Conservation (phyloP, 2,329 filamentous ascomycete genomes). For the Botrytis fragariae region DNA sequence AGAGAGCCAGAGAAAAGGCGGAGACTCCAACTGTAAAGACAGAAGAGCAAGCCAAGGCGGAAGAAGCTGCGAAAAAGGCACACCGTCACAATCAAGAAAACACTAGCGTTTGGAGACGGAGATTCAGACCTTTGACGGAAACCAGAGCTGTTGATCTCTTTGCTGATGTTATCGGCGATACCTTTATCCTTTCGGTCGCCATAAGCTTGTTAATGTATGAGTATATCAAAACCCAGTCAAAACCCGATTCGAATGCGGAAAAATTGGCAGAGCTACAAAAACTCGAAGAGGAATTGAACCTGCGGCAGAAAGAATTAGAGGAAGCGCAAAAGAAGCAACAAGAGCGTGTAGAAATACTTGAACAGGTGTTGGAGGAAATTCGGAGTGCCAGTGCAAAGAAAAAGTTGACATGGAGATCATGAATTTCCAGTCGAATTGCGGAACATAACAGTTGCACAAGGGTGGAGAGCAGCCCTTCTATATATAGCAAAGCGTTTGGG, state of each 20-base stretch:
- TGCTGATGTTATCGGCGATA: conserved; percentile 62
- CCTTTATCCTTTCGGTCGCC: conserved; percentile 61
- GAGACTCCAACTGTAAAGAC: conserved; percentile 65
- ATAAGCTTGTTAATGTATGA: conserved; percentile 59
- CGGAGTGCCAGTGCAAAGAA: conserved; percentile 32
- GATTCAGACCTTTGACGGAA: conserved; percentile 62
- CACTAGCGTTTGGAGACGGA: conserved; percentile 59
- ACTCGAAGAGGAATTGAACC: conserved; percentile 52
- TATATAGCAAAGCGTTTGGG: not conserved
- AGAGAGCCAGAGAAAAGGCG: conserved; percentile 58
- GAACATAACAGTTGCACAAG: not conserved
- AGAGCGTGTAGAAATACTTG: conserved; percentile 35
- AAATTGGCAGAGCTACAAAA: conserved; percentile 53
- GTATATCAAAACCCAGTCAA: conserved; percentile 56
- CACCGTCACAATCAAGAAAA: conserved; percentile 34
- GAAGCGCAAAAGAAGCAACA: conserved; percentile 43
- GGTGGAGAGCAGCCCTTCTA: not conserved
- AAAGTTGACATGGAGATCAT: conserved; percentile 26
- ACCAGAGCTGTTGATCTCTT: conserved; percentile 65
- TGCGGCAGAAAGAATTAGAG: conserved; percentile 53
- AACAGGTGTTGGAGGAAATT: conserved; percentile 37
- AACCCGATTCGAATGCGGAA: conserved; percentile 56
- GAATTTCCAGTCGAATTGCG: not conserved
- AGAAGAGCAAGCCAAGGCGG: conserved; percentile 55
- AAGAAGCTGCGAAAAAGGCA: conserved; percentile 47